Evolutionary conservation across 495 filamentous ascomycete genomes (phyloP), one percentile per base, ranked within the genome.

Genomic region (Trichoderma parareesei): DNA sequence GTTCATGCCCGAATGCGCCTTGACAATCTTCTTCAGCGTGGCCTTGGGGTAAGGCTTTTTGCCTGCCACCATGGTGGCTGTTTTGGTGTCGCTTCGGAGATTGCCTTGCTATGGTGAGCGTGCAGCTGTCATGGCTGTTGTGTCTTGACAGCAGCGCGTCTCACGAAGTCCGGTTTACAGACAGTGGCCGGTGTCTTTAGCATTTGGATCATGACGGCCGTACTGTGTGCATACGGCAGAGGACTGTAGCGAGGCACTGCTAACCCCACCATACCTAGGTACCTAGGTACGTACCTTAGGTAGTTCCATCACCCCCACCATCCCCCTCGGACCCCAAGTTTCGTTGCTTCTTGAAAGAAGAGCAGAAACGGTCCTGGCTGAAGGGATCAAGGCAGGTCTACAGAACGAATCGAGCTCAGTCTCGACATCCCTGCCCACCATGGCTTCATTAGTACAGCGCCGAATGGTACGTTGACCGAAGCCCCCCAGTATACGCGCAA

Each of bases 1-100:
- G 64, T 81, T 88, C 67, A 85, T 84, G 62, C 90, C 88, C 5
- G 90, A 88, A 73, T 96, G 91, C 38, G 92, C 92, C 78, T 95
- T 96, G 67, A 96, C 82, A 42, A 93, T 93, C 67, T 90, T 89
- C 75, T 90, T 93, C 65, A 96, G 82, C 1, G 90, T 92, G 4
- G 85, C 86, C 44, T 92, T 87, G 3, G 93, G 93, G 67, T 96
- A 96, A 27, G 90, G 84, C 71, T 90, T 92, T 71, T 90, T 82
- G 20, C 78, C 75, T 14, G 80, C 72, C 20, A 80, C 80, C 84
- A 85, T 88, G 35, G 42, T 73, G 33, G 65, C 42, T 4, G 33
- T 55, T 49, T 14, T 65, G 11, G 16, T 49, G 9, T 49, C 46
- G 46, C 27, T 41, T 38, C 16, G 2, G 2, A 57, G 27, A 27